Percentiles rank a stretch among this genome's conserved stretches.
Evolutionary conservation across 345 rosid genomes (phyloP).

Genomic region (Melastoma malabathricum): DNA sequence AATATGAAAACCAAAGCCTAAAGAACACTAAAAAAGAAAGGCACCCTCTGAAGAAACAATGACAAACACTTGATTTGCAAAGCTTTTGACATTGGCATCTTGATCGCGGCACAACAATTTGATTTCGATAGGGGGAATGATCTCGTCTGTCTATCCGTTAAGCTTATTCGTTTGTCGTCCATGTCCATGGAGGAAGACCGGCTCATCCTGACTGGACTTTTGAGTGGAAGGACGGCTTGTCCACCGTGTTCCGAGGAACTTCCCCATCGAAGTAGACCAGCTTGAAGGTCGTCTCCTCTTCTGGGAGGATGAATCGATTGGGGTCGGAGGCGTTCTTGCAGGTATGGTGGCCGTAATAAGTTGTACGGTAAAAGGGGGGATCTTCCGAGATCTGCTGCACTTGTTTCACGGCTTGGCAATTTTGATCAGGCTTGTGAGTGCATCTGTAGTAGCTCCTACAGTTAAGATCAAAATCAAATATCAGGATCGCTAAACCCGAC

Average conservation of each 20-base stretch:
- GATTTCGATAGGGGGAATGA: no score
- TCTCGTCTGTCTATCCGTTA: no score
- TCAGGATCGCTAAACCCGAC: not conserved
- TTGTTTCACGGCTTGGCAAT: slow-evolving; percentile 37
- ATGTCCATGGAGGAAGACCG: no score
- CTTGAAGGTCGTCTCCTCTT: slow-evolving; percentile 3
- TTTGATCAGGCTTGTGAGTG: slow-evolving; percentile 38
- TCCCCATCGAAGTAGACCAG: slow-evolving; percentile 16
- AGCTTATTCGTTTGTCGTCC: no score
- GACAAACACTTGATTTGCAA: no score
- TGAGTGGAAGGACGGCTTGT: no score
- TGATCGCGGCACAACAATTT: no score
- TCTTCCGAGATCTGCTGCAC: slow-evolving; percentile 27
- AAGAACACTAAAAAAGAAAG: no score
- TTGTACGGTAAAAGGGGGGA: slow-evolving; percentile 16
- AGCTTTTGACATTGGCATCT: no score
- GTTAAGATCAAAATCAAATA: not conserved
- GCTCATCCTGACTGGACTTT: no score
- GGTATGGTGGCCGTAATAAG: slow-evolving; percentile 28
- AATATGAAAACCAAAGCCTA: no score
- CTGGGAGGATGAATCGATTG: slow-evolving; percentile 7
- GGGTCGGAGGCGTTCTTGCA: slow-evolving; percentile 11
- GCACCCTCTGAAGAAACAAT: no score
- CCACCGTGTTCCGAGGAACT: not conserved
- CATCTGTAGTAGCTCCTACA: slow-evolving; percentile 46